Conservation (phyloP, 1,139 yeast genomes). For the Entelexis sorbosivorans region DNA sequence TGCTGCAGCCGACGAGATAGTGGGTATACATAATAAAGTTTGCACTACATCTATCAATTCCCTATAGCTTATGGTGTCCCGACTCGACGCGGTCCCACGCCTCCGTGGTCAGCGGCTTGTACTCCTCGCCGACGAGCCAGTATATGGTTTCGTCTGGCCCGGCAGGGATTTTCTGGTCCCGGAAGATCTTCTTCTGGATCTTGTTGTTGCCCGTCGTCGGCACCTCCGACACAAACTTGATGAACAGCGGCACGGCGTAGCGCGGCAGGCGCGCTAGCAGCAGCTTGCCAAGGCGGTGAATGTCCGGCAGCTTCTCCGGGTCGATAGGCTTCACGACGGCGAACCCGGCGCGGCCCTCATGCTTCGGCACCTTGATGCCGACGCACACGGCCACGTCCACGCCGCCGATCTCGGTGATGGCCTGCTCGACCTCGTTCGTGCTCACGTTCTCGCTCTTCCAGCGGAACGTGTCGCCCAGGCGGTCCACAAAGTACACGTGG, state of each 20-base stretch:
- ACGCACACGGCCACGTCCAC: slow-evolving; percentile 72
- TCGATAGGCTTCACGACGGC: slow-evolving; percentile 58
- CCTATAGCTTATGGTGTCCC: slow-evolving; percentile 26
- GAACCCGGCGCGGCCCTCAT: slow-evolving; percentile 94
- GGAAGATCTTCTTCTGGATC: slow-evolving; percentile 65
- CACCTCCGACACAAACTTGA: slow-evolving; percentile 54
- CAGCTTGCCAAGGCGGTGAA: slow-evolving; percentile 35
- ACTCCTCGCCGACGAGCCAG: slow-evolving; percentile 52
- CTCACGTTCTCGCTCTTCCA: slow-evolving; percentile 97
- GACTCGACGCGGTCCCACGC: slow-evolving; percentile 41
- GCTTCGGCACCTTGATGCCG: slow-evolving; percentile 75
- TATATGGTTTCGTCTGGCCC: slow-evolving; percentile 57
- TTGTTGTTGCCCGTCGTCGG: slow-evolving; percentile 75
- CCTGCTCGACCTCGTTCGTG: slow-evolving; percentile 86
- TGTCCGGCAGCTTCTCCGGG: slow-evolving; percentile 24
- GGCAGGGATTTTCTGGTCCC: slow-evolving; percentile 66
- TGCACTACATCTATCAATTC: background rate
- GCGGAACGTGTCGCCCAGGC: slow-evolving; percentile 91
- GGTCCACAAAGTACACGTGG: slow-evolving; percentile 72
- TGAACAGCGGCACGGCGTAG: slow-evolving; percentile 78
- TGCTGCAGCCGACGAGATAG: too few relatives aligned
- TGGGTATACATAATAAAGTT: too few relatives aligned
- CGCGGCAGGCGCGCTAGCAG: slow-evolving; percentile 52
- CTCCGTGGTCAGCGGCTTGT: slow-evolving; percentile 46
- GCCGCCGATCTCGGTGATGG: slow-evolving; percentile 36